Conservation (phyloP, 176 grass and related monocot species). For the Aegilops speltoides region DNA sequence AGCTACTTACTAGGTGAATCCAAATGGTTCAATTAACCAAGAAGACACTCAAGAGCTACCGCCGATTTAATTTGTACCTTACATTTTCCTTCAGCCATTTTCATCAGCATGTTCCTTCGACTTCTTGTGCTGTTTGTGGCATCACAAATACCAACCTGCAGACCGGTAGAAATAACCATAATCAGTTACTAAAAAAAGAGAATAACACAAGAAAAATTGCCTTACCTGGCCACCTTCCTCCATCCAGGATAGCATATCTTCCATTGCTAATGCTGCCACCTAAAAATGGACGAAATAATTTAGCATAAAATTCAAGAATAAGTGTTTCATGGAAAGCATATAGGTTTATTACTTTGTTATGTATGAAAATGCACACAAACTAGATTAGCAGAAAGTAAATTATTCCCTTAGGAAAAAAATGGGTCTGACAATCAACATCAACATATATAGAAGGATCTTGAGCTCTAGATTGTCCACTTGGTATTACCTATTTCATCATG, state of each 20-base stretch:
- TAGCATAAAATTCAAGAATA: slow-evolving; percentile 1
- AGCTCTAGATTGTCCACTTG: neutral
- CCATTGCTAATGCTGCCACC: slow-evolving; percentile 96
- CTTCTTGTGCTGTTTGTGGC: slow-evolving; percentile 94
- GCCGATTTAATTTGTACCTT: slow-evolving; percentile 53
- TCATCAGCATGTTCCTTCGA: slow-evolving; percentile 96
- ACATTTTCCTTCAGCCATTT: slow-evolving; percentile 97
- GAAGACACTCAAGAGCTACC: slow-evolving; percentile 8
- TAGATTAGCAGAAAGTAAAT: neutral
- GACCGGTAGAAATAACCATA: slow-evolving; percentile 28
- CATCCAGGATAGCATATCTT: slow-evolving; percentile 99
- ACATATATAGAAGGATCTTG: neutral
- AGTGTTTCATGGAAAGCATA: slow-evolving; percentile 3
- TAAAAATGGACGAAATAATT: slow-evolving; percentile 25
- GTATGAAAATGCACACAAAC: slow-evolving; percentile 1
- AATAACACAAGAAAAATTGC: neutral
- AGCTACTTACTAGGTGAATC: neutral
- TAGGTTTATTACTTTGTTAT: neutral
- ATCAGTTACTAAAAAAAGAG: slow-evolving; percentile 2
- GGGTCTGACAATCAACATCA: neutral
- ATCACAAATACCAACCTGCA: slow-evolving; percentile 96
- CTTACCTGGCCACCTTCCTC: slow-evolving; percentile 90
- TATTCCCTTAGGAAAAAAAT: neutral
- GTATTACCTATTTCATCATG: neutral
- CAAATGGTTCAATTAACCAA: slow-evolving; percentile 22